Conservation (phyloP, 169 alveolate species). For the Plasmodium vinckei region DNA sequence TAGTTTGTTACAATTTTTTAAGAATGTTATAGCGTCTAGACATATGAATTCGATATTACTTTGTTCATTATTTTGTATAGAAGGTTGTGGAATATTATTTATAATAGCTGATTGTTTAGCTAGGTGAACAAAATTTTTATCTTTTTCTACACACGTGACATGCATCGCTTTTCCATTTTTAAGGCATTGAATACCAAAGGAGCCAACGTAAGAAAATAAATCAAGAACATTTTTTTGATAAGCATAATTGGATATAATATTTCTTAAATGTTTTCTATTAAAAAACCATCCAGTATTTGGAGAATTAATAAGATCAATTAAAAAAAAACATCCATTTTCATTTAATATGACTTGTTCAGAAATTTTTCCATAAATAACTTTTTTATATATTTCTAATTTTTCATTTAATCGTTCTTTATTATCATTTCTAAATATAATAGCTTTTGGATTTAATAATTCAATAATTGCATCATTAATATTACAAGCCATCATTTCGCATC, state of each 20-base stretch:
- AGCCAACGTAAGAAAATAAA: slow-evolving; percentile 63
- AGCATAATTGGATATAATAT: slow-evolving; percentile 38
- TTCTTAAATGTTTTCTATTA: slow-evolving; percentile 46
- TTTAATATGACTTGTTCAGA: slow-evolving; percentile 66
- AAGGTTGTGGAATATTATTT: slow-evolving; percentile 3
- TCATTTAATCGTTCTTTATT: slow-evolving; percentile 74
- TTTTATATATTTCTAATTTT: slow-evolving; percentile 62
- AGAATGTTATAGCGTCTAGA: slow-evolving; percentile 23
- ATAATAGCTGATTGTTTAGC: slow-evolving; percentile 54
- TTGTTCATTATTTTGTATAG: background rate
- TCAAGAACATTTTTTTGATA: slow-evolving; percentile 50
- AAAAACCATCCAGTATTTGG: slow-evolving; percentile 74
- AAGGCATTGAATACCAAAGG: slow-evolving; percentile 64
- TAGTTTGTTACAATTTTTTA: slow-evolving; percentile 40
- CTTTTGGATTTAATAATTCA: slow-evolving; percentile 68
- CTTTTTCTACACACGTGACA: slow-evolving; percentile 65
- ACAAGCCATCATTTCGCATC: slow-evolving; percentile 56
- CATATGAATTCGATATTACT: slow-evolving; percentile 38
- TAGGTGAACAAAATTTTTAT: slow-evolving; percentile 42
- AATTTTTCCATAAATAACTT: slow-evolving; percentile 37
- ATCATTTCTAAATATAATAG: slow-evolving; percentile 63
- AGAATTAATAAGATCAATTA: slow-evolving; percentile 51
- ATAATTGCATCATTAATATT: slow-evolving; percentile 59
- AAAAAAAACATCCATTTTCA: slow-evolving; percentile 53
- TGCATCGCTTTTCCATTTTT: slow-evolving; percentile 68